phyloP scores from a whole-genome alignment of 352 stramenopile species.

The Phytophthora foliorum region DNA sequence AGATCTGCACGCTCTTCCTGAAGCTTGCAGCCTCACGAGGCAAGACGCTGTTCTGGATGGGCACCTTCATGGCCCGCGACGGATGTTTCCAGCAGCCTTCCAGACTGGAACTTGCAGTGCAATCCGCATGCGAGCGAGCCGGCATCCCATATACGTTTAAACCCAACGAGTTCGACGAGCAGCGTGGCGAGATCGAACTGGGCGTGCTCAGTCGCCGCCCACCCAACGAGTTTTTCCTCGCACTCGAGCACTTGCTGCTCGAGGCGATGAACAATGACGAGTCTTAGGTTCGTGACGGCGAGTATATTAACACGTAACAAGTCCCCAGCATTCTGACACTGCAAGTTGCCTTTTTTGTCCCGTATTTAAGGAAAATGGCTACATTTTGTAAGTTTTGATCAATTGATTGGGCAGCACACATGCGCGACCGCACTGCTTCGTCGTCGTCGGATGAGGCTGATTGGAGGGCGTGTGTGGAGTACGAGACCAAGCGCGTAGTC shows the following conservation, averaged over 20 bases:
- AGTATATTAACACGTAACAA: no score
- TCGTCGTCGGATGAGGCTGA: conserved; percentile 52
- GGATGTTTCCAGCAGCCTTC: conserved; percentile 80
- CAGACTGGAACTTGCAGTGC: conserved; percentile 56
- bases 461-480: conserved; percentile 65
- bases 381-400: conserved; percentile 23
- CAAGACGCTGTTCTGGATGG: conserved; percentile 75
- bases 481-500: conserved; percentile 56
- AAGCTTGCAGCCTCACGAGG: conserved; percentile 58
- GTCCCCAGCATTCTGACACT: no score
- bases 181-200: conserved; percentile 58
- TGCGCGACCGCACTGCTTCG: conserved; percentile 18
- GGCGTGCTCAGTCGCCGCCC: conserved; percentile 77
- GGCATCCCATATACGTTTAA: conserved; percentile 69
- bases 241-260: conserved; percentile 50
- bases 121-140: conserved; percentile 50
- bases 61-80: conserved; percentile 70
- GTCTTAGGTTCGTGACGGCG: conserved; percentile 12
- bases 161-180: conserved; percentile 65
- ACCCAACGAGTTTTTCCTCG: conserved; percentile 66
- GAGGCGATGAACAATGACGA: conserved; percentile 33
- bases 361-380: conserved; percentile 16
- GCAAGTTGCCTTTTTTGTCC: background rate
- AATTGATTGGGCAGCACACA: conserved; percentile 9
- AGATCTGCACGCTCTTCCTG: conserved; percentile 82